phyloP scores from a whole-genome alignment of 148 eudicot genomes.

The Arctostaphylos glauca region DNA sequence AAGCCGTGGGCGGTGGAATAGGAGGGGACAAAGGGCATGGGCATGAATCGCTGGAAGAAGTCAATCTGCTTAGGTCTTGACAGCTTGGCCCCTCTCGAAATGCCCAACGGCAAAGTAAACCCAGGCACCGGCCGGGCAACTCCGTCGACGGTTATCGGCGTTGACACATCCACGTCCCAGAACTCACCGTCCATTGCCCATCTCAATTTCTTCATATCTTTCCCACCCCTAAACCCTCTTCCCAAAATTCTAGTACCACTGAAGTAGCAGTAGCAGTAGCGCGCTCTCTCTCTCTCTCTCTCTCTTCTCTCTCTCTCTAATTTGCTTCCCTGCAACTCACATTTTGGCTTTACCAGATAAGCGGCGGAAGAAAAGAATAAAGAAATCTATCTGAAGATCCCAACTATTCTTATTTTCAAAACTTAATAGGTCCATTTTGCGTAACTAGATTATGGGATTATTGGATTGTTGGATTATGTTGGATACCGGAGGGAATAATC shows the following conservation, averaged over 20 bases:
- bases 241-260: not conserved
- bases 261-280: no score
- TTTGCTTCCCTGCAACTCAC: no score
- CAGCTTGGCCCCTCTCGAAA: conserved; percentile 53
- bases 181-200: conserved; percentile 73
- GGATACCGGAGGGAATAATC: no score
- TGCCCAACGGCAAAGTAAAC: conserved; percentile 60
- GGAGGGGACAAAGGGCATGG: conserved; percentile 62
- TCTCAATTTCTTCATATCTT: conserved; percentile 62
- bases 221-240: not conserved
- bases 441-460: no score
- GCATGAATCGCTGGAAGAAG: conserved; percentile 80
- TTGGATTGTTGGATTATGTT: no score
- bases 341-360: no score
- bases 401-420: no score
- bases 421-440: no score
- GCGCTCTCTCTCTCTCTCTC: not conserved
- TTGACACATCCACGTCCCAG: conserved; percentile 80
- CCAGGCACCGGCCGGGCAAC: conserved; percentile 62
- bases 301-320: no score
- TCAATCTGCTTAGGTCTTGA: conserved; percentile 64
- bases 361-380: no score
- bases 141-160: conserved; percentile 68
- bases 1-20: conserved; percentile 40
- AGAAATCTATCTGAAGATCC: no score